These are phyloP conservation scores for Leptographium lundbergii DNA, from an alignment of 2,329 filamentous ascomycete genomes.

Conservation along the genomic window DNA sequence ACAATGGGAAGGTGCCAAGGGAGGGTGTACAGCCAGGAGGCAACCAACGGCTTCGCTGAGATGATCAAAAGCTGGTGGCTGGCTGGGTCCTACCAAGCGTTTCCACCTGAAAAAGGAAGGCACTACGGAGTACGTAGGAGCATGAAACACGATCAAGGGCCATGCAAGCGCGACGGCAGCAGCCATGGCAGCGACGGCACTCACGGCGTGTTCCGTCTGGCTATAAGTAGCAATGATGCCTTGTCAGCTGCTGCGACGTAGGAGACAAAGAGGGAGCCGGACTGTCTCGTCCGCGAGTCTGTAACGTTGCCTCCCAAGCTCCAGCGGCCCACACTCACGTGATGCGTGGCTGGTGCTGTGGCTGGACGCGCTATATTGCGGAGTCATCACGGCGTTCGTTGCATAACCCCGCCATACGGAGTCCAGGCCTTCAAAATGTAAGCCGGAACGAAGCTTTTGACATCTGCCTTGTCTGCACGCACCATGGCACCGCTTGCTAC, in stretches of 20 bases:
- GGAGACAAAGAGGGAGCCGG: neutral
- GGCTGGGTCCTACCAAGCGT: neutral
- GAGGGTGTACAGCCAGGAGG: neutral
- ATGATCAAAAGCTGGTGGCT: neutral
- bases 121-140: neutral
- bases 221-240: neutral
- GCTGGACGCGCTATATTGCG: no score
- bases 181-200: neutral
- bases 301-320: conserved; percentile 11
- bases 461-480: no score
- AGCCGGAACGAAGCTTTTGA: no score
- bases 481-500: no score
- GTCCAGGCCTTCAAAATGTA: no score
- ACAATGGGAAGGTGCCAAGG: neutral
- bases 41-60: no score
- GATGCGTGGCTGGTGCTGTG: no score
- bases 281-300: conserved; percentile 1
- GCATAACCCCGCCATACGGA: no score
- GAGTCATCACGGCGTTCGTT: no score
- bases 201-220: neutral
- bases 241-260: neutral
- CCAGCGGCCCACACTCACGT: no score
- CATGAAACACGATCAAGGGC: neutral
- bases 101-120: neutral
- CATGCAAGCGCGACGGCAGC: neutral